Base-by-base conservation (phyloP, 495 filamentous ascomycete genomes). In the Tuber microsphaerosporum region DNA sequence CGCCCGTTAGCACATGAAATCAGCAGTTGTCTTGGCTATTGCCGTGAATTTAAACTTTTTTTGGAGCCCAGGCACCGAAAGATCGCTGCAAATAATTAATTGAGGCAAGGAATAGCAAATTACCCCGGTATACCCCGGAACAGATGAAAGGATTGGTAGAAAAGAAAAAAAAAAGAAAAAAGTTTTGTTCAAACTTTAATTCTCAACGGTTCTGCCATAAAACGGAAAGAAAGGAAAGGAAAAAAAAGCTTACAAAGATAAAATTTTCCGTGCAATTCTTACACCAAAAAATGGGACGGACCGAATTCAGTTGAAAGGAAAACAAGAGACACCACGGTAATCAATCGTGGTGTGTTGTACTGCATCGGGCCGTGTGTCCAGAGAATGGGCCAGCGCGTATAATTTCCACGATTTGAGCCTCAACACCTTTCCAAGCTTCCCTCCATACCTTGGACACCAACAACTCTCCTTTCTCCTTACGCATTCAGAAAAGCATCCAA, bases 391-490 rank as follows among this genome's bases (percentile, higher is more conserved):
- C 56, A 65, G 56, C 56, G 26, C 56, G 56, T 17, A 31, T 12
- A 34, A 34, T 31, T 34, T 34, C 56, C 26, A 14, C 74, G 44
- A 69, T 46, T 76, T 77, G 74, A 76, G 75, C 75, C 75, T 74
- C 75, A 77, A 76, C 74, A 71, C 68, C 75, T 34, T 26, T 34
- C 56, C 56, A 65, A 71, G 43, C 56, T 48, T 48, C 42, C 12
- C 48, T 17, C 26, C 56, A 65, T 61, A 26, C 51, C 51, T 26
- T 61, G 1, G 26, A 65, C 56, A 74, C 65, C 77, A 78, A 43
- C 43, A 20, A 16, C 61, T 51, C 34, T 65, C 69, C 39, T 45
- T 74, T 7, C 65, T 69, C 43, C 46, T 19, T 71, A 41, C 7
- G 5, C 39, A 41, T 43, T 71, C 26, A 17, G 9, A 45, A 41